Conservation (phyloP, 768 basidiomycete species). For the Cyclocybe cylindracea region DNA sequence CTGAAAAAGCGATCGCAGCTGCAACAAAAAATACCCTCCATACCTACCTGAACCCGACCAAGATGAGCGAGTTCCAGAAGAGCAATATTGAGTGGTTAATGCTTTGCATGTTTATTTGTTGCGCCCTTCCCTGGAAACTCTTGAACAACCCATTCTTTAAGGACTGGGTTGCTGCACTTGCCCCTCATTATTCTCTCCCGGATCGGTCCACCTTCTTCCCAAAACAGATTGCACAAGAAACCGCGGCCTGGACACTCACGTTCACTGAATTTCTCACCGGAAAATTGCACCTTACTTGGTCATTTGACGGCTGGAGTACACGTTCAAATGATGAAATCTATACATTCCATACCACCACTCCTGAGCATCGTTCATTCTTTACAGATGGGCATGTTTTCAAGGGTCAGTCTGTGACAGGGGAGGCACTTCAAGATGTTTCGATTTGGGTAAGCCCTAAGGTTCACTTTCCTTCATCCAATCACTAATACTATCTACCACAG, state of each 20-base stretch:
- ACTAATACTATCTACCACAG: conserved; percentile 8
- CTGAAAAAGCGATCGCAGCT: no score
- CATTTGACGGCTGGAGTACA: conserved; percentile 24
- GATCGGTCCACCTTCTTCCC: conserved; percentile 20
- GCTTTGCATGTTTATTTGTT: conserved; percentile 22
- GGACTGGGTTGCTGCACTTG: conserved; percentile 11
- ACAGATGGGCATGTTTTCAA: conserved; percentile 23
- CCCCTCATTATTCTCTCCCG: conserved; percentile 15
- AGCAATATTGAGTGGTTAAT: conserved; percentile 12
- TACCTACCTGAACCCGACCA: conserved; percentile 13
- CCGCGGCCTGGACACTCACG: conserved; percentile 9
- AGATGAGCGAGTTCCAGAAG: conserved; percentile 7
- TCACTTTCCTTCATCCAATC: neutral
- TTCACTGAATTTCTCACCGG: conserved; percentile 13
- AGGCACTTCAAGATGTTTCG: conserved; percentile 11
- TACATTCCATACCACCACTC: conserved; percentile 25
- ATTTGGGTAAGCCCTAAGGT: neutral
- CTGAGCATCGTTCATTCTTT: conserved; percentile 24
- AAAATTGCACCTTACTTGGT: conserved; percentile 20
- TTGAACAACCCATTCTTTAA: conserved; percentile 17
- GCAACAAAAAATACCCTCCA: no score
- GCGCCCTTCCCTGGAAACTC: conserved; percentile 18
- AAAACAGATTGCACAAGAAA: conserved; percentile 18
- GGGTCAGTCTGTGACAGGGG: conserved; percentile 23
- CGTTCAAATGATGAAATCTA: conserved; percentile 24